phyloP scores from a whole-genome alignment of 495 filamentous ascomycete species.

The Talaromyces trachyspermus region DNA sequence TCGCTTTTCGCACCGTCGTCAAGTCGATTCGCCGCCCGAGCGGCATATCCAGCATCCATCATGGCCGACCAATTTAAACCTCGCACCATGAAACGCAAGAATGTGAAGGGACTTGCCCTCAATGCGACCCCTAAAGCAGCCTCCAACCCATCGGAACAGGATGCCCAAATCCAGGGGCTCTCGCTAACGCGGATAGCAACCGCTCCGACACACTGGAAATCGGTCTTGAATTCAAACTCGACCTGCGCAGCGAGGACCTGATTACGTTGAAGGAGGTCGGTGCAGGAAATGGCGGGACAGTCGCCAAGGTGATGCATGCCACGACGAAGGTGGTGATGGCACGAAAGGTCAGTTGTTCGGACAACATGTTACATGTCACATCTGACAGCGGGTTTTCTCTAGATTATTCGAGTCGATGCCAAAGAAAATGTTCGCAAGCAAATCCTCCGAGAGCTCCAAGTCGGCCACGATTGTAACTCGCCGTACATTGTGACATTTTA shows the following conservation, averaged over 20 bases:
- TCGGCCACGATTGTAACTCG: conserved; percentile 96
- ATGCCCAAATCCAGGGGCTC: conserved; percentile 50
- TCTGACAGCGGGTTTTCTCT: neutral
- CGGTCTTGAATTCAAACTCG: conserved; percentile 90
- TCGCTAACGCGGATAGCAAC: conserved; percentile 52
- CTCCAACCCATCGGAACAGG: conserved; percentile 49
- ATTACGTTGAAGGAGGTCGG: conserved; percentile 91
- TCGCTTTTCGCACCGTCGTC: neutral
- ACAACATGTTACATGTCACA: neutral
- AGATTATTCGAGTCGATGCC: conserved; percentile 98
- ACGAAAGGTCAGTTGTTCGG: conserved; percentile 62
- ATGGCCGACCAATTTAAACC: conserved; percentile 85
- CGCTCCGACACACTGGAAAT: conserved; percentile 83
- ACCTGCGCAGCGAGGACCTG: conserved; percentile 86
- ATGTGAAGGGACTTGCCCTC: conserved; percentile 89
- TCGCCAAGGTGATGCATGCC: conserved; percentile 94
- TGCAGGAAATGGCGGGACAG: conserved; percentile 92
- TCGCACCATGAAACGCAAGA: conserved; percentile 95
- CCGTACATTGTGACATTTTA: conserved; percentile 96
- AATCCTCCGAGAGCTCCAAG: conserved; percentile 91
- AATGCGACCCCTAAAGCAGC: conserved; percentile 57
- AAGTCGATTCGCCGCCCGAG: neutral
- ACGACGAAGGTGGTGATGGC: conserved; percentile 96
- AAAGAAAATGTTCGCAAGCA: conserved; percentile 94
- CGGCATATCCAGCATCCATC: conserved; percentile 16